phyloP scores from a whole-genome alignment of 2,329 filamentous ascomycete species.

The Pseudocercospora fuligena region DNA sequence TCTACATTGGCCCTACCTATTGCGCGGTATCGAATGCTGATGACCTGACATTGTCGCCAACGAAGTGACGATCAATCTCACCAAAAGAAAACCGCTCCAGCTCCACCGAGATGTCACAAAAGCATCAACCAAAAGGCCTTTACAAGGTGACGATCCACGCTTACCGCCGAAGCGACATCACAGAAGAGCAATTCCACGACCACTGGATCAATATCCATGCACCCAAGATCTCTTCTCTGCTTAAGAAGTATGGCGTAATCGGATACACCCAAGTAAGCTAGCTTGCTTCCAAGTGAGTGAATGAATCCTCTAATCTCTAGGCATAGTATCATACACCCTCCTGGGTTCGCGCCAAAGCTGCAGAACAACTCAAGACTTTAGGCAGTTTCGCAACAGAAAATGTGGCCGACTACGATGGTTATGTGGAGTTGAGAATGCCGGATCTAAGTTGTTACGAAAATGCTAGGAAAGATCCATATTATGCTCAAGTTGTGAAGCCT shows the following conservation, averaged over 20 bases:
- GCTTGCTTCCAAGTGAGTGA: neutral
- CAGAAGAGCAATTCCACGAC: conserved; percentile 24
- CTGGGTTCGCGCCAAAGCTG: conserved; percentile 18
- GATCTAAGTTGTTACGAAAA: conserved; percentile 24
- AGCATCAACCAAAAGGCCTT: conserved; percentile 1
- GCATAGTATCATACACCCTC: conserved; percentile 19
- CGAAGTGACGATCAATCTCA: too few species aligned
- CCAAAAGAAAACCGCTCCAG: too few species aligned
- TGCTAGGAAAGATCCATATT: conserved; percentile 27
- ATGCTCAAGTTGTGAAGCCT: conserved; percentile 23
- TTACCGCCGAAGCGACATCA: conserved; percentile 21
- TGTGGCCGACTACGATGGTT: conserved; percentile 20
- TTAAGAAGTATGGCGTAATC: conserved; percentile 25
- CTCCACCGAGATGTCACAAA: neutral
- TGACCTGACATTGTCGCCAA: too few species aligned
- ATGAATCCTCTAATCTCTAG: neutral
- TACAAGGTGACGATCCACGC: conserved; percentile 24
- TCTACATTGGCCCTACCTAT: too few species aligned
- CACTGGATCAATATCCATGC: conserved; percentile 29
- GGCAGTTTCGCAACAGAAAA: conserved; percentile 20
- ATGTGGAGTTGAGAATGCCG: conserved; percentile 23
- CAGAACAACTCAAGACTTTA: conserved; percentile 13
- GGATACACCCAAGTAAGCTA: conserved; percentile 24
- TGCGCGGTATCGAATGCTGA: too few species aligned
- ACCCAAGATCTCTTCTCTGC: conserved; percentile 22